These are phyloP conservation scores for Pyrenophora seminiperda DNA, from an alignment of 2,329 filamentous ascomycete genomes.

Conservation along the genomic window DNA sequence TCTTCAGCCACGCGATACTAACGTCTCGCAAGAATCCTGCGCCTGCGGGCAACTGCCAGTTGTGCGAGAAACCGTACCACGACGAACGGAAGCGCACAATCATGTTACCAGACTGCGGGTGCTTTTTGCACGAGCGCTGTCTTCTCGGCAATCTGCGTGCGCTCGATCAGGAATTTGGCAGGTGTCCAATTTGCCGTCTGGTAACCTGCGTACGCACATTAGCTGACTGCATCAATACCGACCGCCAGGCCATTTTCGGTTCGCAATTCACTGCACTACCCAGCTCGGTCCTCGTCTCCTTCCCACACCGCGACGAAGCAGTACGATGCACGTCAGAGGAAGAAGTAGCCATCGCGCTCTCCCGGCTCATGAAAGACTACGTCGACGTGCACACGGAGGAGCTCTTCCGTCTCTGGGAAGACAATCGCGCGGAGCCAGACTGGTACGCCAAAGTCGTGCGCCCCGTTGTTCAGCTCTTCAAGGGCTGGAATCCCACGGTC, in stretches of 20 bases:
- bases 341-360: slow-evolving; percentile 12
- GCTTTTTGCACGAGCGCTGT: slow-evolving; percentile 9
- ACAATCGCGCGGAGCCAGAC: slow-evolving; percentile 7
- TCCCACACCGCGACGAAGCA: slow-evolving; percentile 7
- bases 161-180: slow-evolving; percentile 5
- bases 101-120: slow-evolving; percentile 2
- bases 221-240: slow-evolving; percentile 14
- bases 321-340: slow-evolving; percentile 15
- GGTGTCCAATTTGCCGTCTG: slow-evolving; percentile 12
- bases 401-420: slow-evolving; percentile 5
- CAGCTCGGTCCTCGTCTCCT: slow-evolving; percentile 6
- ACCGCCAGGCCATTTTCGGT: slow-evolving; percentile 19
- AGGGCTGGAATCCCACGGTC: slow-evolving; percentile 10
- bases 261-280: slow-evolving; percentile 3
- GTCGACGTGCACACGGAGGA: slow-evolving; percentile 18
- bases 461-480: slow-evolving; percentile 12
- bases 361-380: slow-evolving; percentile 20
- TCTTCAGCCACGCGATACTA: slow-evolving; percentile 3
- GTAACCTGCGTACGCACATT: slow-evolving; percentile 11
- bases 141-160: slow-evolving; percentile 3
- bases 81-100: neutral
- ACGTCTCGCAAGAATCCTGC: slow-evolving; percentile 1
- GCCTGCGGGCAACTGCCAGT: slow-evolving; percentile 1
- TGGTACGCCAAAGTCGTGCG: slow-evolving; percentile 10
- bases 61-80: slow-evolving; percentile 4